A percentile compares a stretch with the other conserved stretches of the same genome.
These are phyloP conservation scores for Cymodocea nodosa DNA, from an alignment of 116 monocot genomes.

Conservation along the genomic window DNA sequence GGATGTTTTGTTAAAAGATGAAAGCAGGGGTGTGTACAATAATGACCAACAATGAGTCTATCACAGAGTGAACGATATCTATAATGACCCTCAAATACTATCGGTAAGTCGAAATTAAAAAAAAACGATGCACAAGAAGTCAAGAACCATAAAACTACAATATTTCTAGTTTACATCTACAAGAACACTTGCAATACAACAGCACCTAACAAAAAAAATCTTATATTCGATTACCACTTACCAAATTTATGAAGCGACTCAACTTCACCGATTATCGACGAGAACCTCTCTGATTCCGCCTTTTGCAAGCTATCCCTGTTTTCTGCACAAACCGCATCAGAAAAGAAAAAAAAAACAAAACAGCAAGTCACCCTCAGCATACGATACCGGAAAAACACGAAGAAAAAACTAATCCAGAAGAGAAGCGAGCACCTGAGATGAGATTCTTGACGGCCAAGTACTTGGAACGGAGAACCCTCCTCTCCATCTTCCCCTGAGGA, in stretches of 20 bases:
- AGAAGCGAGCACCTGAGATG: constrained; percentile 16
- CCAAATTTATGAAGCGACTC: constrained; percentile 27
- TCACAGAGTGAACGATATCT: too few species aligned
- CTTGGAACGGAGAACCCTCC: constrained; percentile 26
- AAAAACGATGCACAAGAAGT: too few species aligned
- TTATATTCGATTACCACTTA: constrained; percentile 1
- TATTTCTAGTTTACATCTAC: background rate
- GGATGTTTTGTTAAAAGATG: too few species aligned
- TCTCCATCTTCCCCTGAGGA: constrained; percentile 10
- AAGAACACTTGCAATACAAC: background rate
- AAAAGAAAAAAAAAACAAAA: background rate
- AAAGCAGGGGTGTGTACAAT: too few species aligned
- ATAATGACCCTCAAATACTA: too few species aligned
- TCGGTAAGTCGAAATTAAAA: too few species aligned
- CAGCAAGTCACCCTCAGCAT: constrained; percentile 1
- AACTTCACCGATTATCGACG: constrained; percentile 24
- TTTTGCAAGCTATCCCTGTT: constrained; percentile 18
- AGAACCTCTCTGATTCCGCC: constrained; percentile 22
- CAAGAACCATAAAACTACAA: background rate
- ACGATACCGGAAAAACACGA: background rate
- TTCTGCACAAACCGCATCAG: constrained; percentile 12
- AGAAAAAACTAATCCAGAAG: background rate
- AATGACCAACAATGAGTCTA: too few species aligned
- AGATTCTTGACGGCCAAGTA: constrained; percentile 28
- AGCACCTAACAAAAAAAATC: background rate